These are phyloP conservation scores for Globisporangium spiculum DNA, from an alignment of 352 stramenopile species.

Conservation along the genomic window DNA sequence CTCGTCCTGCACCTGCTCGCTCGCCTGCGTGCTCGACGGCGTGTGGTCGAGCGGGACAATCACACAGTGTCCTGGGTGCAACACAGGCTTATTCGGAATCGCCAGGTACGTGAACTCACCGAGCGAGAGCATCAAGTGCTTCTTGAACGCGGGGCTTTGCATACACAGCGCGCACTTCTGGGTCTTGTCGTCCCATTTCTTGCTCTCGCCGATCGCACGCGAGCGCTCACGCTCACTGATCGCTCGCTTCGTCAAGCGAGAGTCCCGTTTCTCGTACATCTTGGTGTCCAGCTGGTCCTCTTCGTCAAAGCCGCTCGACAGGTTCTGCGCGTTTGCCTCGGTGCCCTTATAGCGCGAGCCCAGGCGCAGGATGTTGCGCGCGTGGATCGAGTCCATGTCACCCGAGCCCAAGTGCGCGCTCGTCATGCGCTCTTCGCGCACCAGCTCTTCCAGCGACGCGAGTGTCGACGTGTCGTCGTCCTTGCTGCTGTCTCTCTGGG, in stretches of 20 bases:
- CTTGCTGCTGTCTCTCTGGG: slow-evolving; percentile 22
- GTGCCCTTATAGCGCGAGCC: slow-evolving; percentile 71
- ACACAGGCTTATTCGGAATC: slow-evolving; percentile 46
- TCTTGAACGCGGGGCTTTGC: slow-evolving; percentile 71
- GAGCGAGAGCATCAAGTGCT: slow-evolving; percentile 77
- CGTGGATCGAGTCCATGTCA: slow-evolving; percentile 71
- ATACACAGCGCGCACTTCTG: slow-evolving; percentile 71
- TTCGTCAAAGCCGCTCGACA: slow-evolving; percentile 80
- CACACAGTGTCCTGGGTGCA: slow-evolving; percentile 67
- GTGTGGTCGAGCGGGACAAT: slow-evolving; percentile 78
- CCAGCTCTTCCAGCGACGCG: slow-evolving; percentile 67
- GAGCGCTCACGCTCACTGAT: slow-evolving; percentile 49
- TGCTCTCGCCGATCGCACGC: slow-evolving; percentile 52
- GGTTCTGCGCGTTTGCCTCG: slow-evolving; percentile 54
- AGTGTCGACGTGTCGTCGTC: slow-evolving; percentile 12
- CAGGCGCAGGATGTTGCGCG: slow-evolving; percentile 71
- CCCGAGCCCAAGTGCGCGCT: slow-evolving; percentile 37
- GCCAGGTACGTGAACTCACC: slow-evolving; percentile 75
- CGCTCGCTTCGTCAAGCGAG: slow-evolving; percentile 59
- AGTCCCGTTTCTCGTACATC: slow-evolving; percentile 46
- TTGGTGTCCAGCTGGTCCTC: slow-evolving; percentile 74
- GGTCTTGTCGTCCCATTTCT: slow-evolving; percentile 62
- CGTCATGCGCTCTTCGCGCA: slow-evolving; percentile 70
- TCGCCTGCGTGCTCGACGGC: slow-evolving; percentile 48
- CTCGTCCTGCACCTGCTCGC: slow-evolving; percentile 64